Percentiles rank a stretch among this genome's conserved stretches.
Conservation (phyloP, 768 basidiomycete genomes). For the Tricholoma sp. region DNA sequence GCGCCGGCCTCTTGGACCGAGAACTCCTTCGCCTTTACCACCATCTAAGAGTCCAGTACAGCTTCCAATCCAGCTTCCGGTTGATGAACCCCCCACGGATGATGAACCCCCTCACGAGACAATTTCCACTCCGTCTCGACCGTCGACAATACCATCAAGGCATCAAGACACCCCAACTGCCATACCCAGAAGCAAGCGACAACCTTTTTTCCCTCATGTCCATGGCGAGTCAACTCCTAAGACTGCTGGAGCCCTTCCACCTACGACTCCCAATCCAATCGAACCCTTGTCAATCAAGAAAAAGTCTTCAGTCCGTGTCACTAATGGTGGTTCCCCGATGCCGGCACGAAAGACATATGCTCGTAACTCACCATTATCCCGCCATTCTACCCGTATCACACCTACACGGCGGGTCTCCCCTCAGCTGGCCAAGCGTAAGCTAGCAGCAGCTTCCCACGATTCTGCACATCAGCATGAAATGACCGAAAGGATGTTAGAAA, state of each 20-base stretch:
- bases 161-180: slow-evolving; percentile 33
- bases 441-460: slow-evolving; percentile 20
- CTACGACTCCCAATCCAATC: slow-evolving; percentile 40
- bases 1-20: slow-evolving; percentile 66
- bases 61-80: slow-evolving; percentile 14
- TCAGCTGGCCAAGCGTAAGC: slow-evolving; percentile 38
- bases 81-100: slow-evolving; percentile 39
- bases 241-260: slow-evolving; percentile 22
- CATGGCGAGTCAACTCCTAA: slow-evolving; percentile 55
- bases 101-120: slow-evolving; percentile 42
- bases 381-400: slow-evolving; percentile 34
- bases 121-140: slow-evolving; percentile 17
- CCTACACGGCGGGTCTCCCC: slow-evolving; percentile 55
- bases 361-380: slow-evolving; percentile 52
- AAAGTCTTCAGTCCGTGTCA: slow-evolving; percentile 57
- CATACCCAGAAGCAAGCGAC: slow-evolving; percentile 69
- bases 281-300: slow-evolving; percentile 86
- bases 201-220: slow-evolving; percentile 51
- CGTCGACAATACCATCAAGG: slow-evolving; percentile 20
- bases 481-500: slow-evolving; percentile 40
- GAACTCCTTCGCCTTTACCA: slow-evolving; percentile 68
- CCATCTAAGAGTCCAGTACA: slow-evolving; percentile 33
- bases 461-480: slow-evolving; percentile 29
- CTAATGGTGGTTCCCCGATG: slow-evolving; percentile 31
- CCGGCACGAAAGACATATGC: slow-evolving; percentile 34